A percentile compares a stretch with the other conserved stretches of the same genome.
These are phyloP conservation scores for Fusarium proliferatum DNA, from an alignment of 2,329 filamentous ascomycete genomes.

Conservation along the genomic window DNA sequence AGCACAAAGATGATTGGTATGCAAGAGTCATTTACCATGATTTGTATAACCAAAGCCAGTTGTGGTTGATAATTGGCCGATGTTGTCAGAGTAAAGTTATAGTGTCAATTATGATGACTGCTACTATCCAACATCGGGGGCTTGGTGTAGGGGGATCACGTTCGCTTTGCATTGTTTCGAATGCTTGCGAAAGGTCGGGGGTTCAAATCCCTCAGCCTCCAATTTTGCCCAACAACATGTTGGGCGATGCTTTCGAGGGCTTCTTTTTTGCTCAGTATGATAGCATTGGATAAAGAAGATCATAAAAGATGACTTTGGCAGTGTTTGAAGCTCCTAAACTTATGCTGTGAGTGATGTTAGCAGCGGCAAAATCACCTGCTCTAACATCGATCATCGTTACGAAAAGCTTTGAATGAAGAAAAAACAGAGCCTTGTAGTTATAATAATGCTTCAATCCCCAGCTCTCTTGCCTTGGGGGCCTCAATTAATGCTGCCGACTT, in stretches of 20 bases:
- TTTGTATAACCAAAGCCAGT: neutral
- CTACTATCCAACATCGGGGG: conserved; percentile 23
- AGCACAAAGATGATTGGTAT: neutral
- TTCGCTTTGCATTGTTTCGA: conserved; percentile 42
- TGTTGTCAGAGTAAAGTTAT: accelerated
- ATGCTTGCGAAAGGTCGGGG: conserved; percentile 44
- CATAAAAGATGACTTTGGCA: neutral
- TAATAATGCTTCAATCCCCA: neutral
- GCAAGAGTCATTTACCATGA: neutral
- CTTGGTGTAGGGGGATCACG: conserved; percentile 47
- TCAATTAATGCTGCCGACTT: neutral
- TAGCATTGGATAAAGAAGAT: neutral
- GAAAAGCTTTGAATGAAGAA: neutral
- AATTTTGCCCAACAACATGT: conserved; percentile 10
- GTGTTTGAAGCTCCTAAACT: neutral
- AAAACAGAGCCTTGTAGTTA: neutral
- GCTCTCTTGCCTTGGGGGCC: neutral
- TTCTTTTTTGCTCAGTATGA: neutral
- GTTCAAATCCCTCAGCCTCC: conserved; percentile 49
- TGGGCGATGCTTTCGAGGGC: no score
- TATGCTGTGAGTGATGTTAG: neutral
- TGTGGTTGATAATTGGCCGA: no score
- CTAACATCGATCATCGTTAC: neutral
- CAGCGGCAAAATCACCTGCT: no score
- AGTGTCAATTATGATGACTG: accelerated